Percentiles rank a stretch among this genome's conserved stretches.
Conservation (phyloP, 345 rosid species). For the Theobroma cacao region DNA sequence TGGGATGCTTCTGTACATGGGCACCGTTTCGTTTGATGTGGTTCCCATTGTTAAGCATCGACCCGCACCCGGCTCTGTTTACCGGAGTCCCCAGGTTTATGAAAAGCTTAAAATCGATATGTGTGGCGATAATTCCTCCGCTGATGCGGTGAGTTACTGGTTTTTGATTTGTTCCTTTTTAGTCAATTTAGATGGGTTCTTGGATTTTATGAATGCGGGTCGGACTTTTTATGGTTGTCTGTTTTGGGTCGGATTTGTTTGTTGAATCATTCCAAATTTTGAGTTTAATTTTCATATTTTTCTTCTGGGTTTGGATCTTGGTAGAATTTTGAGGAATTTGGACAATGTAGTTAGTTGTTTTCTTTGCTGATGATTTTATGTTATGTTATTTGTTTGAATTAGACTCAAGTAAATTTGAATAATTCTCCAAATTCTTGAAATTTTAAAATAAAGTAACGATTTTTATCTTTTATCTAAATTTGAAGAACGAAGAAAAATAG, state of each 20-base stretch:
- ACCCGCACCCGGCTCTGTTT: constrained; percentile 84
- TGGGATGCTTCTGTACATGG: constrained; percentile 94
- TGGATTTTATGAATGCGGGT: constrained; percentile 1
- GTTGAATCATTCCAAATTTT: not conserved
- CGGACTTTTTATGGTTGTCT: not conserved
- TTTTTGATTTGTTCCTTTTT: not conserved
- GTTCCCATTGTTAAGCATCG: constrained; percentile 59
- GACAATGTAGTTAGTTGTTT: not conserved
- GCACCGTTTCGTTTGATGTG: constrained; percentile 82
- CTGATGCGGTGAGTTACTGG: constrained; percentile 69
- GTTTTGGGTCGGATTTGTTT: not conserved
- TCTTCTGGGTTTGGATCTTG: constrained; percentile 16
- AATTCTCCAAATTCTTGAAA: not conserved
- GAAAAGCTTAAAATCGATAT: constrained; percentile 78
- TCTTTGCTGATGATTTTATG: not conserved
- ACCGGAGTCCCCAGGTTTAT: constrained; percentile 89
- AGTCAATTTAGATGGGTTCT: not conserved
- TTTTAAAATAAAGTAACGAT: not conserved
- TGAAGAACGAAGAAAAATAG: not conserved
- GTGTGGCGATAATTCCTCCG: constrained; percentile 89
- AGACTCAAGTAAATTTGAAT: not conserved
- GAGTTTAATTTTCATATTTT: not conserved
- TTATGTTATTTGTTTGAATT: not conserved
- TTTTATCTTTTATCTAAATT: not conserved
- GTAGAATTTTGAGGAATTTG: not conserved